Percentiles rank a stretch among this genome's conserved stretches.
These are phyloP conservation scores for Aspergillus amoenus DNA, from an alignment of 2,329 filamentous ascomycete species.

Conservation along the genomic window DNA sequence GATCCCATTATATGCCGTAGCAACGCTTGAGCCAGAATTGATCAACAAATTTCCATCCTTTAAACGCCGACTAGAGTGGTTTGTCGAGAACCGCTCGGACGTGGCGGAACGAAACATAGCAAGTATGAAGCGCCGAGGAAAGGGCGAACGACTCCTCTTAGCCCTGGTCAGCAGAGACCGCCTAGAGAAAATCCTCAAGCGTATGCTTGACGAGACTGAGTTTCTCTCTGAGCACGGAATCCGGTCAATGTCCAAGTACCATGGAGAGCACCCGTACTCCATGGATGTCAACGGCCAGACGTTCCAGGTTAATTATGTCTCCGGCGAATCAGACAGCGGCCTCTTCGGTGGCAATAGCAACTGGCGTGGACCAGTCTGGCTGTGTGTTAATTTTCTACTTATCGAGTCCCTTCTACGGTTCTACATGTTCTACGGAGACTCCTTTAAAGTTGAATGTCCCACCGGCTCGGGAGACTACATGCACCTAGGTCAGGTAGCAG, in stretches of 20 bases:
- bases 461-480: slow-evolving; percentile 91
- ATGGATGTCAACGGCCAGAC: slow-evolving; percentile 94
- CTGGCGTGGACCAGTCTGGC: slow-evolving; percentile 94
- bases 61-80: slow-evolving; percentile 92
- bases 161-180: slow-evolving; percentile 91
- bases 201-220: slow-evolving; percentile 92
- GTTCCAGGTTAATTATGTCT: slow-evolving; percentile 84
- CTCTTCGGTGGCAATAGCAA: slow-evolving; percentile 97
- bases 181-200: slow-evolving; percentile 81
- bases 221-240: slow-evolving; percentile 90
- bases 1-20: slow-evolving; percentile 87
- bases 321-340: slow-evolving; percentile 93
- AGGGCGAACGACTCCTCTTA: slow-evolving; percentile 82
- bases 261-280: slow-evolving; percentile 84
- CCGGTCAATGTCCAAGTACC: slow-evolving; percentile 85
- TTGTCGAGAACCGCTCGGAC: slow-evolving; percentile 82
- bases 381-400: slow-evolving; percentile 92
- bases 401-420: slow-evolving; percentile 94
- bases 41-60: slow-evolving; percentile 89
- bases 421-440: slow-evolving; percentile 91
- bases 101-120: slow-evolving; percentile 92
- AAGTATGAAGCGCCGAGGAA: slow-evolving; percentile 85
- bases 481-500: slow-evolving; percentile 91
- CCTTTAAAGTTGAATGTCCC: slow-evolving; percentile 87
- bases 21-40: slow-evolving; percentile 90